Conservation (phyloP, 768 basidiomycete species). For the Mycena rebaudengoi region DNA sequence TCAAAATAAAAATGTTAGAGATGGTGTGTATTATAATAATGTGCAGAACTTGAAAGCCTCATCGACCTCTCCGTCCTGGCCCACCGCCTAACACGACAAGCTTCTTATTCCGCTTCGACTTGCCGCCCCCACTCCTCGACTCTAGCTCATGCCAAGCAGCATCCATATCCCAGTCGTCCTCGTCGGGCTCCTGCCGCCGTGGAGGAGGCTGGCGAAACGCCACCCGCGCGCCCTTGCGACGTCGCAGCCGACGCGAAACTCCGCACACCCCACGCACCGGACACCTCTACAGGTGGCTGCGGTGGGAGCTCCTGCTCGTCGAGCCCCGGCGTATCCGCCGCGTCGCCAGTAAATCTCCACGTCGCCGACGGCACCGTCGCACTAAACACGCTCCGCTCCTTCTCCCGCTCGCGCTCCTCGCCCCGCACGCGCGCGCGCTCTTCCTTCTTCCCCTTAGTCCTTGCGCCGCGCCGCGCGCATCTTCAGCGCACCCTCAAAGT, state of each 20-base stretch:
- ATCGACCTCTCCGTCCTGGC: slow-evolving; percentile 62
- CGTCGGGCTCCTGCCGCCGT: slow-evolving; percentile 43
- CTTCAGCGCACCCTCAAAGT: slow-evolving; percentile 85
- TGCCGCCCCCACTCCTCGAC: slow-evolving; percentile 48
- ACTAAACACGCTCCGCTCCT: slow-evolving; percentile 43
- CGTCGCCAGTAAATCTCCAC: slow-evolving; percentile 30
- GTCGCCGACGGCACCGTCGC: slow-evolving; percentile 25
- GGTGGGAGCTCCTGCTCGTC: slow-evolving; percentile 37
- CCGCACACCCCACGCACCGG: slow-evolving; percentile 80
- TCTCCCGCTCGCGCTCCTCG: slow-evolving; percentile 80
- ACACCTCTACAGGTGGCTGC: slow-evolving; percentile 27
- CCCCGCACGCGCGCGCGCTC: slow-evolving; percentile 82
- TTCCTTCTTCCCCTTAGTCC: slow-evolving; percentile 87
- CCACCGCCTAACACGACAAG: slow-evolving; percentile 79
- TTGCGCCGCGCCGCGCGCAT: slow-evolving; percentile 76
- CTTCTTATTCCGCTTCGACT: slow-evolving; percentile 69
- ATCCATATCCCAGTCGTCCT: slow-evolving; percentile 83
- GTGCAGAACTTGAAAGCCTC: slow-evolving; percentile 18
- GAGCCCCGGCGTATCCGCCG: slow-evolving; percentile 34
- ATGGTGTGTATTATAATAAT: slow-evolving; percentile 6
- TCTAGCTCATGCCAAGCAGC: slow-evolving; percentile 86
- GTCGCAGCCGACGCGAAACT: slow-evolving; percentile 79
- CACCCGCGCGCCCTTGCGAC: slow-evolving; percentile 31
- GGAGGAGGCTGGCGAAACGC: slow-evolving; percentile 38
- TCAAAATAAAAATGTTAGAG: too few relatives aligned